Evolutionary conservation across 495 filamentous ascomycete species (phyloP).

Genomic region (Hypoxylon trugodes): DNA sequence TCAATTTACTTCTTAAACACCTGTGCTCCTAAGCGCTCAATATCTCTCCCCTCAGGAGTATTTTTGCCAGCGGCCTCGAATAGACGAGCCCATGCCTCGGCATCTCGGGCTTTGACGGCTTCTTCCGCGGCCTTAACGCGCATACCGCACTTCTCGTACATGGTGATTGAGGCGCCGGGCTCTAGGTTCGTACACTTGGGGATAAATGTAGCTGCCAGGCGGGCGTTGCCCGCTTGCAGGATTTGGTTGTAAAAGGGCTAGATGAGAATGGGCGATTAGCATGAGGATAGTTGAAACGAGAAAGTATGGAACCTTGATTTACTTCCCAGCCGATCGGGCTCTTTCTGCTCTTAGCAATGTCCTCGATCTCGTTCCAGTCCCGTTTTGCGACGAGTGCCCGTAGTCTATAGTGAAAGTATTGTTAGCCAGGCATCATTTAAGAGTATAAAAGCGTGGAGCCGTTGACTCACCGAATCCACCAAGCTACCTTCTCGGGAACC

Average conservation of each 20-base stretch:
- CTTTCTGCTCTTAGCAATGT: conserved; percentile 74
- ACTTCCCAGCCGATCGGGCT: conserved; percentile 98
- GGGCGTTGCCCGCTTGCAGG: conserved; percentile 87
- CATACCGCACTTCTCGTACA: conserved; percentile 97
- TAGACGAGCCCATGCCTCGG: conserved; percentile 61
- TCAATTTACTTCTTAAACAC: conserved; percentile 53
- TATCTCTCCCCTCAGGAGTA: conserved; percentile 55
- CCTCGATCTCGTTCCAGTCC: conserved; percentile 92
- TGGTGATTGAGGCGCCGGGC: conserved; percentile 74
- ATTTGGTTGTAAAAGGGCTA: conserved; percentile 92
- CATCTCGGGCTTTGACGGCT: conserved; percentile 82
- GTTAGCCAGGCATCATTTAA: background rate
- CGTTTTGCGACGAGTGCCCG: conserved; percentile 87
- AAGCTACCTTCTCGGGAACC: conserved; percentile 85
- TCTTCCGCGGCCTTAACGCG: conserved; percentile 91
- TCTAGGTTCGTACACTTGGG: conserved; percentile 78
- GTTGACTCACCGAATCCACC: conserved; percentile 74
- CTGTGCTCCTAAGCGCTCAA: conserved; percentile 52
- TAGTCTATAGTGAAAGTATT: conserved; percentile 57
- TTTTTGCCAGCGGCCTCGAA: conserved; percentile 55
- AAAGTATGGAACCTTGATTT: conserved; percentile 41
- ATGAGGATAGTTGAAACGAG: background rate
- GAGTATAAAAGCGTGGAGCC: background rate
- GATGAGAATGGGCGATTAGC: conserved; percentile 36
- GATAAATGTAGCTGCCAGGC: conserved; percentile 82